Conservation (phyloP, 768 basidiomycete genomes). For the Inosperma sp. region DNA sequence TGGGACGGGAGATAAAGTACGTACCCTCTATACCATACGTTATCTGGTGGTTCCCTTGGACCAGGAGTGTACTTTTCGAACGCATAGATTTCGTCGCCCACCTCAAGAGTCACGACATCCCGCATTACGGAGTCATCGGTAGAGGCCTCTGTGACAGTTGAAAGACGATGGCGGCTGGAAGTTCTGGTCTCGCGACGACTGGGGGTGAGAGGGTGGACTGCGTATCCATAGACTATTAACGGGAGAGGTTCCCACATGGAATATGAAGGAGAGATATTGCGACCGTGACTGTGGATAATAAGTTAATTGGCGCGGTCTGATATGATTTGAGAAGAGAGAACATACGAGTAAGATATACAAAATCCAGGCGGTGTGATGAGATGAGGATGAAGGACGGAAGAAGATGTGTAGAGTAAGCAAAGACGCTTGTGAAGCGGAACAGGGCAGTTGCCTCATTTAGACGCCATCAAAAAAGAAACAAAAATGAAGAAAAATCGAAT, state of each 20-base stretch:
- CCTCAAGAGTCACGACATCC: constrained; percentile 82
- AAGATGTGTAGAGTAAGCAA: too few relatives aligned
- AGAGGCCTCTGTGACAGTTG: constrained; percentile 58
- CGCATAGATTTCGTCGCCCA: constrained; percentile 96
- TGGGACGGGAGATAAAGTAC: constrained; percentile 29
- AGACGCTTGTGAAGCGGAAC: too few relatives aligned
- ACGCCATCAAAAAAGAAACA: constrained; percentile 5
- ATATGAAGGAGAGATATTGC: constrained; percentile 8
- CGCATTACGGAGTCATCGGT: constrained; percentile 62
- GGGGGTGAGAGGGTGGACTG: constrained; percentile 76
- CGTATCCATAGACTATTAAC: constrained; percentile 87
- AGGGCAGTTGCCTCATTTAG: too few relatives aligned
- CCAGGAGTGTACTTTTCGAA: constrained; percentile 85
- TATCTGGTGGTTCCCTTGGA: constrained; percentile 64
- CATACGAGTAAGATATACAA: too few relatives aligned
- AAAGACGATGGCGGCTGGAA: constrained; percentile 52
- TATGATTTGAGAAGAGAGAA: too few relatives aligned
- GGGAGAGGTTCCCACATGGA: constrained; percentile 51
- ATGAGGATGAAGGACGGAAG: too few relatives aligned
- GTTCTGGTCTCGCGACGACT: constrained; percentile 68
- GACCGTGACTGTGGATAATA: background rate
- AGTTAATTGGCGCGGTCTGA: constrained; percentile 4
- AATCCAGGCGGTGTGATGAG: too few relatives aligned
- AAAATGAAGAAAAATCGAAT: constrained; percentile 13
- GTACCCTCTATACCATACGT: constrained; percentile 92